Evolutionary conservation across 139 green algal species (phyloP), one percentile per base, ranked within the genome.

Genomic region (Coccomyxa sp.): DNA sequence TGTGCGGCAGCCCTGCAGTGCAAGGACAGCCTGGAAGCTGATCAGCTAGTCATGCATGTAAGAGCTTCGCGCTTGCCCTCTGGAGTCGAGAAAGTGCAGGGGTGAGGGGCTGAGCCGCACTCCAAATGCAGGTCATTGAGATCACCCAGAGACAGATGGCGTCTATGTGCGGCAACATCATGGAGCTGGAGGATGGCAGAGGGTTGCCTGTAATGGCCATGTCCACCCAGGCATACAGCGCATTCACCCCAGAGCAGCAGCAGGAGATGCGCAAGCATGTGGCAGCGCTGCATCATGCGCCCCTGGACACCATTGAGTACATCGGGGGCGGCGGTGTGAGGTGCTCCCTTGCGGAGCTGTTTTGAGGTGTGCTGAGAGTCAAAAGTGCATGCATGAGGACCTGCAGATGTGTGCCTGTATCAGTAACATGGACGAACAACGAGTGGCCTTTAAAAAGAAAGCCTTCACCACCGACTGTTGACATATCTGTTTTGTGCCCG

Each of bases 251-350:
- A 0, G 92, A 98, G 4, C 93, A 98, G 85, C 82, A 79, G 7
- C 44, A 55, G 0, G 71, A 77, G 6, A 82, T 98, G 50, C 85
- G 78, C 8, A 82, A 88, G 41, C 92, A 98, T 80, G 86, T 94
- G 18, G 92, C 88, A 18, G 88, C 77, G 39, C 84, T 98, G 69
- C 84, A 94, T 55, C 93, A 98, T 84, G 88, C 92, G 27, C 90
- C 90, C 50, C 94, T 99, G 33, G 92, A 97, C 85, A 98, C 93
- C 9, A 80, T 99, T 64, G 95, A 99, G 88, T 82, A 81, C 29
- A 90, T 98, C 37, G 95, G 95, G 8, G 95, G 95, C 5, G 95
- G 95, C 58, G 88, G 95, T 12, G 95, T 99, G 77, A 86, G 95
- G 0, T 99, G 95, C 90, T 89, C 91, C 0, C 81, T 99, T 27